These are phyloP conservation scores for Eragrostis curvula DNA, from an alignment of 176 grass and related monocot species.

Conservation along the genomic window DNA sequence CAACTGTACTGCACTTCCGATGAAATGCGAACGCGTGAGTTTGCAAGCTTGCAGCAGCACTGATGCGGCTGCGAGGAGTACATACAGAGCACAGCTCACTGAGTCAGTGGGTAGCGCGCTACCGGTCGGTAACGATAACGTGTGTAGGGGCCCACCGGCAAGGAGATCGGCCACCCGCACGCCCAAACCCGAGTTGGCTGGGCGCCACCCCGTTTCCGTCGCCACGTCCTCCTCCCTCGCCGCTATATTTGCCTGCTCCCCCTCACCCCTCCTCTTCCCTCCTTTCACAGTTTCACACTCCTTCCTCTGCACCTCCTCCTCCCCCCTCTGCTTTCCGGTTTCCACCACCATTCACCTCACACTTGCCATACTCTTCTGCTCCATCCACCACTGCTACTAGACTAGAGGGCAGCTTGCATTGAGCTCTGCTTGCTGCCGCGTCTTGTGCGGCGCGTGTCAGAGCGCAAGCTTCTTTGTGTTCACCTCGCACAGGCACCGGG, in stretches of 20 bases:
- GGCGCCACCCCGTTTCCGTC: slow-evolving; percentile 28
- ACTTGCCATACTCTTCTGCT: neutral
- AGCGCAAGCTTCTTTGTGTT: neutral
- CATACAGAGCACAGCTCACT: too few relatives aligned
- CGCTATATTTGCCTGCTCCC: slow-evolving; percentile 49
- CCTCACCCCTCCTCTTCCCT: slow-evolving; percentile 33
- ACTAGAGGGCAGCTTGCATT: neutral
- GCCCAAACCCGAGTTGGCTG: slow-evolving; percentile 37
- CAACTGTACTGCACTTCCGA: too few relatives aligned
- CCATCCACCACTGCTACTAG: neutral
- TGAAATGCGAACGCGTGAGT: too few relatives aligned
- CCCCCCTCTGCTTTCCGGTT: neutral
- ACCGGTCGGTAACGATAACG: neutral
- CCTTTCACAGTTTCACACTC: slow-evolving; percentile 25
- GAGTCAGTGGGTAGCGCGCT: neutral
- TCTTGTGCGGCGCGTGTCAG: neutral
- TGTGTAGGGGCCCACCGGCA: slow-evolving; percentile 7
- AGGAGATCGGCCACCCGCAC: slow-evolving; percentile 44
- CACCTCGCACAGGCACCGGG: too few relatives aligned
- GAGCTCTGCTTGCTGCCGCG: neutral
- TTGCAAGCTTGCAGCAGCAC: too few relatives aligned
- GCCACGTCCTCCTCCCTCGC: slow-evolving; percentile 36
- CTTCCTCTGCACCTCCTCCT: neutral
- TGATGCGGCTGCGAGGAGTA: too few relatives aligned
- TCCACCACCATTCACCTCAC: neutral